These are phyloP conservation scores for Solanum infundibuliforme DNA, from an alignment of 257 asterid species.

Conservation along the genomic window DNA sequence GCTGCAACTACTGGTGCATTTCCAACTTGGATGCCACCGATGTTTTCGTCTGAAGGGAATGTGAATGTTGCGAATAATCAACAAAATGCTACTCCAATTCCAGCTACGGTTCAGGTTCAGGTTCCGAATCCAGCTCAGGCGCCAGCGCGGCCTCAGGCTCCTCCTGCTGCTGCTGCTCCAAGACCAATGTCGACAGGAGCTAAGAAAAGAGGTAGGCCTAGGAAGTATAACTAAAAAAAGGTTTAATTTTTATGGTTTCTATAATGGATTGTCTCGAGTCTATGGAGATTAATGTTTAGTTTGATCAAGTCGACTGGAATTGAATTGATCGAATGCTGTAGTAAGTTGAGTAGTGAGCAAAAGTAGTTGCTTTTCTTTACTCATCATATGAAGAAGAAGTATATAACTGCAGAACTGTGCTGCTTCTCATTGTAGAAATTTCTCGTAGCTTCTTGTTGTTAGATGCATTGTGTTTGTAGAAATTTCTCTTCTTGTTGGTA, in stretches of 20 bases:
- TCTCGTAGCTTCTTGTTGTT: background rate
- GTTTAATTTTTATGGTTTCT: background rate
- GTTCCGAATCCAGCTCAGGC: slow-evolving; percentile 1
- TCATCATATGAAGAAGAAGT: background rate
- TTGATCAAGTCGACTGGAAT: background rate
- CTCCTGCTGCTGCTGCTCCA: background rate
- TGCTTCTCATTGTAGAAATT: background rate
- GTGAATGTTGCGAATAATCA: background rate
- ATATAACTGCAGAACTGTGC: background rate
- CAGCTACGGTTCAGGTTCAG: background rate
- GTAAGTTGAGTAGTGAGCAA: background rate
- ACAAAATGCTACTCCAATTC: slow-evolving; percentile 1
- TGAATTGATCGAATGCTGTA: background rate
- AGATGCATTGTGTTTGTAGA: background rate
- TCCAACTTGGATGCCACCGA: slow-evolving; percentile 82
- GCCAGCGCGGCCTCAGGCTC: background rate
- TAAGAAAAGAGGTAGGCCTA: slow-evolving; percentile 71
- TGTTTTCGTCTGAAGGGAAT: slow-evolving; percentile 23
- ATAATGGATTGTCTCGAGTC: background rate
- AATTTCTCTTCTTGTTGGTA: background rate
- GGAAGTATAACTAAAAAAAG: slow-evolving; percentile 17
- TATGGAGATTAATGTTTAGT: background rate
- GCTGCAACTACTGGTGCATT: slow-evolving; percentile 20
- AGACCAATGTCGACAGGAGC: slow-evolving; percentile 13
- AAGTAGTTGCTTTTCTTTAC: background rate